Conservation (phyloP, 495 filamentous ascomycete species). For the Margaritispora aquatica region DNA sequence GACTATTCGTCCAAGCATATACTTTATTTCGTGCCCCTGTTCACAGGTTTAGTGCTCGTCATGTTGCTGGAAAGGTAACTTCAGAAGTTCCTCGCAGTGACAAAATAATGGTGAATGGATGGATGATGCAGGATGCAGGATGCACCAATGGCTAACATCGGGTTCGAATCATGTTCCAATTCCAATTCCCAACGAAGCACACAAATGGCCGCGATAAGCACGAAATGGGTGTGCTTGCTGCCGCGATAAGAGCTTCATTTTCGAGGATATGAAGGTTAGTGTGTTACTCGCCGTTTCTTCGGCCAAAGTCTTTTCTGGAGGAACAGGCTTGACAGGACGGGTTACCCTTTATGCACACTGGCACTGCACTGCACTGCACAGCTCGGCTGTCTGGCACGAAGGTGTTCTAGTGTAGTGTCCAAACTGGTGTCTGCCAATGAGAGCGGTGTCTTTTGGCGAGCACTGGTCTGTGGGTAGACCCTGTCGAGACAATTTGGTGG, state of each 20-base stretch:
- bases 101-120: too few species aligned
- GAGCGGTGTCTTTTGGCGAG: not conserved
- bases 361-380: not conserved
- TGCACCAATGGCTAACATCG: not conserved
- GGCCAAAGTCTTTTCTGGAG: not conserved
- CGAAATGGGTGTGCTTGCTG: not conserved
- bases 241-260: not conserved
- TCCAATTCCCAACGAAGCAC: too few species aligned
- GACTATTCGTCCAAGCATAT: not conserved
- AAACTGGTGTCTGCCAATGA: not conserved
- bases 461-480: not conserved
- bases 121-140: not conserved
- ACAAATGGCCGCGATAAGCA: constrained; percentile 5
- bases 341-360: not conserved
- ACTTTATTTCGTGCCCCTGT: not conserved
- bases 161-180: not conserved
- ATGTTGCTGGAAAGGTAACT: not conserved
- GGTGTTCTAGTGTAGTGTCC: not conserved
- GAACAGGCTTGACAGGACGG: not conserved
- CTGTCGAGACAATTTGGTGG: not conserved
- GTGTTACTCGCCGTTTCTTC: constrained; percentile 10
- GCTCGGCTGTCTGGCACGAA: not conserved
- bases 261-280: too few species aligned
- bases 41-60: not conserved
- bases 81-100: too few species aligned